phyloP scores from a whole-genome alignment of 495 filamentous ascomycete species.

The Apodospora peruviana region DNA sequence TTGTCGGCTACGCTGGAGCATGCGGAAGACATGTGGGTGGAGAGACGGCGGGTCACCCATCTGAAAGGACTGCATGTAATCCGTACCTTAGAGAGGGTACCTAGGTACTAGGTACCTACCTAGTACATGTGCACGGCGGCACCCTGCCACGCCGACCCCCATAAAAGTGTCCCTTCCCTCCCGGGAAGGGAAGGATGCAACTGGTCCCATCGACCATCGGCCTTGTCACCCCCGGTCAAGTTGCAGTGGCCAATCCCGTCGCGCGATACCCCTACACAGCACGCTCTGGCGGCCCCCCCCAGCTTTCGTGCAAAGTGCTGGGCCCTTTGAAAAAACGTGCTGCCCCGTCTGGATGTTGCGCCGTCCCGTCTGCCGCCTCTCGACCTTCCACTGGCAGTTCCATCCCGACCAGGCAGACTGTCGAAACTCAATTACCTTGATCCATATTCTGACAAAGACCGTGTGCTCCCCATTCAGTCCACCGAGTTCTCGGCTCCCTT shows the following conservation, averaged over 20 bases:
- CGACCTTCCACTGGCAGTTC: conserved; percentile 2
- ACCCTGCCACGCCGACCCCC: not conserved
- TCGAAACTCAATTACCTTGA: too few species aligned
- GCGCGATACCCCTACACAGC: conserved; percentile 7
- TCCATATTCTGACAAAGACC: too few species aligned
- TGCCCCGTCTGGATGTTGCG: conserved; percentile 22
- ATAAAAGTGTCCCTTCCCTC: conserved; percentile 1
- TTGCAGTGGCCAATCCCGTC: conserved; percentile 8
- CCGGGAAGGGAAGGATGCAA: conserved; percentile 1
- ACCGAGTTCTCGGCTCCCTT: too few species aligned
- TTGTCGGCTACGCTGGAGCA: conserved; percentile 1
- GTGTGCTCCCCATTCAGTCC: too few species aligned
- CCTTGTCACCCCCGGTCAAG: conserved; percentile 3
- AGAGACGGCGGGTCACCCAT: conserved; percentile 5
- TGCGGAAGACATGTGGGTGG: conserved; percentile 21
- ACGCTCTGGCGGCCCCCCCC: conserved; percentile 2
- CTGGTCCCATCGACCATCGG: conserved; percentile 1
- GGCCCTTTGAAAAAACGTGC: conserved; percentile 34
- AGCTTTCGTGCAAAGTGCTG: conserved; percentile 14
- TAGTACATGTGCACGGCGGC: not conserved
- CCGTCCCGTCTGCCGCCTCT: not conserved
- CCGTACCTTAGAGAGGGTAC: too few species aligned
- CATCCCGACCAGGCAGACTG: too few species aligned
- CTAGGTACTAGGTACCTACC: too few species aligned
- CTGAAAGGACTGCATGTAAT: too few species aligned